These are phyloP conservation scores for Mycosphaerella sp. DNA, from an alignment of 2,329 filamentous ascomycete genomes.

Conservation along the genomic window DNA sequence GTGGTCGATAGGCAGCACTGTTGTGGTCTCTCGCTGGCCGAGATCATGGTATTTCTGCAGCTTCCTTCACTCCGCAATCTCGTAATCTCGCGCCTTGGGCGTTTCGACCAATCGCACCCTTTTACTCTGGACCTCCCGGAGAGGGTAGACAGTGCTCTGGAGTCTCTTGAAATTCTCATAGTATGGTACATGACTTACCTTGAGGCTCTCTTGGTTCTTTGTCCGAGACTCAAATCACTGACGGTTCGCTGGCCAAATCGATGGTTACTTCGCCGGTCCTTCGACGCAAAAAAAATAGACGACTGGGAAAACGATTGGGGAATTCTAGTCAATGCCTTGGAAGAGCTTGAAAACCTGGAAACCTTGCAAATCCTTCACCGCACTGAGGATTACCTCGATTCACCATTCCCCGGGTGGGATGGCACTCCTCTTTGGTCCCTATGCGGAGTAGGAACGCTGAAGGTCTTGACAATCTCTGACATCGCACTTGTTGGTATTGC, in stretches of 20 bases:
- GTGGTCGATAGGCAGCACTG: neutral
- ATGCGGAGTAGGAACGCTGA: neutral
- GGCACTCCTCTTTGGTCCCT: neutral
- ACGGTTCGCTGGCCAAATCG: neutral
- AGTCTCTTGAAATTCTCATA: neutral
- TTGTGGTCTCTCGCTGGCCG: neutral
- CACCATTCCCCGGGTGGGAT: too few relatives aligned
- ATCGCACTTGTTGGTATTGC: neutral
- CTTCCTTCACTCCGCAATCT: neutral
- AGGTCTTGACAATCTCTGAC: neutral
- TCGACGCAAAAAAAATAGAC: neutral
- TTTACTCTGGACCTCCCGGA: neutral
- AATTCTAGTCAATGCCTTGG: neutral
- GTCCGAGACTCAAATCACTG: neutral
- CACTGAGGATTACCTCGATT: too few relatives aligned
- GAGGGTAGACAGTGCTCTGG: neutral
- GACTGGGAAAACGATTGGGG: slow-evolving; percentile 3
- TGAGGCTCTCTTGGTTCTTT: neutral
- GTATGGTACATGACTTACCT: neutral
- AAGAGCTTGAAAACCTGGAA: neutral
- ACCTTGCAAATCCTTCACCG: neutral
- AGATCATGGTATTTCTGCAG: neutral
- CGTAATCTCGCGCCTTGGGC: neutral
- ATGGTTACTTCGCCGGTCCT: too few relatives aligned
- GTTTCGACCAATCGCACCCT: neutral